Percentiles rank a stretch among this genome's conserved stretches.
These are phyloP conservation scores for Thamnidium elegans DNA, from an alignment of 192 early-diverging fungal genomes.

Conservation along the genomic window DNA sequence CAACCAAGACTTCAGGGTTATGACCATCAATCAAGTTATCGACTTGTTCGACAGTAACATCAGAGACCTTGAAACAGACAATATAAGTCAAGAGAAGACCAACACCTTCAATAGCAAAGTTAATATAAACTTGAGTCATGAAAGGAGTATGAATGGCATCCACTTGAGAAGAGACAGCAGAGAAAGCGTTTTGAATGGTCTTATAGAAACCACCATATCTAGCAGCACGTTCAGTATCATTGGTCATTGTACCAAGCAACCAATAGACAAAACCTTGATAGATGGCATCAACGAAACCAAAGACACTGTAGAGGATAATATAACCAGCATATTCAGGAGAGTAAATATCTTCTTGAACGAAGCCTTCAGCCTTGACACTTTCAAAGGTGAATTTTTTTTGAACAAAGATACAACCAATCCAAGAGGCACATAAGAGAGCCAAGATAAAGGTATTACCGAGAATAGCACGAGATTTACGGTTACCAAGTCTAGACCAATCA, in stretches of 20 bases:
- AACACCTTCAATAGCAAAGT: slow-evolving; percentile 21
- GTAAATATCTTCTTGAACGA: slow-evolving; percentile 18
- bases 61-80: slow-evolving; percentile 25
- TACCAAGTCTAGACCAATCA: slow-evolving; percentile 52
- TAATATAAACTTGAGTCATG: slow-evolving; percentile 41
- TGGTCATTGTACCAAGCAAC: slow-evolving; percentile 83
- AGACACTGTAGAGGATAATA: slow-evolving; percentile 69
- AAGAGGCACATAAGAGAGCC: slow-evolving; percentile 54
- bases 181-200: slow-evolving; percentile 78
- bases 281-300: slow-evolving; percentile 77
- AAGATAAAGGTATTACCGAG: slow-evolving; percentile 53
- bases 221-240: slow-evolving; percentile 69
- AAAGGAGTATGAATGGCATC: slow-evolving; percentile 54
- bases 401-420: slow-evolving; percentile 61
- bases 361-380: slow-evolving; percentile 19
- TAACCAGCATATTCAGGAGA: slow-evolving; percentile 50
- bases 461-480: slow-evolving; percentile 62
- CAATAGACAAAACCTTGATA: slow-evolving; percentile 84
- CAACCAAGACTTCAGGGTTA: slow-evolving; percentile 19
- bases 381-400: slow-evolving; percentile 53
- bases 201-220: slow-evolving; percentile 88
- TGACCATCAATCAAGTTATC: slow-evolving; percentile 28
- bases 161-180: slow-evolving; percentile 69
- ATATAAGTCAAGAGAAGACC: slow-evolving; percentile 33
- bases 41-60: slow-evolving; percentile 35